Evolutionary conservation across 371 early-diverging fungal genomes (phyloP).

Genomic region (Mucor circinelloides): DNA sequence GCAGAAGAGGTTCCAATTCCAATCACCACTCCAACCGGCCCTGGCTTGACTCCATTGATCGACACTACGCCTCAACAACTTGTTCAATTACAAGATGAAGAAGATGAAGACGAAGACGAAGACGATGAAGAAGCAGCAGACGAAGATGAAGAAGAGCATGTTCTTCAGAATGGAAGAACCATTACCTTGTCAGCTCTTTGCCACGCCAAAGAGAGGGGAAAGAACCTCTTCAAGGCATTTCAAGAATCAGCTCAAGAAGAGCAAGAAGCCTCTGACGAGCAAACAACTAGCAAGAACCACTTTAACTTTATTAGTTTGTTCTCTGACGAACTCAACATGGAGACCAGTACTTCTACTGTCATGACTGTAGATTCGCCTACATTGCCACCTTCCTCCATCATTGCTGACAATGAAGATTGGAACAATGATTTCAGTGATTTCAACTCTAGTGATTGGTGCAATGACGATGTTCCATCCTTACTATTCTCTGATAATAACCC

Average conservation of each 20-base stretch:
- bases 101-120: background rate
- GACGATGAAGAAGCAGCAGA: background rate
- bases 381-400: slow-evolving; percentile 3
- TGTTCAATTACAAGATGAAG: background rate
- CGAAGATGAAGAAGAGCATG: background rate
- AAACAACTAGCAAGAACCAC: background rate
- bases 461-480: slow-evolving; percentile 21
- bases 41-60: background rate
- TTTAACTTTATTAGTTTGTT: slow-evolving; percentile 6
- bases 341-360: background rate
- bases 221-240: background rate
- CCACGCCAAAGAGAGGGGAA: slow-evolving; percentile 6
- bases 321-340: slow-evolving; percentile 1
- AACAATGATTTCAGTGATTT: background rate
- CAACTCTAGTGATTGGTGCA: slow-evolving; percentile 9
- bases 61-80: background rate
- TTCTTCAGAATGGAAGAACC: background rate
- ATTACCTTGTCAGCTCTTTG: slow-evolving; percentile 3
- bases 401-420: background rate
- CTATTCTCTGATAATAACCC: slow-evolving; percentile 1
- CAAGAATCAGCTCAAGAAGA: background rate
- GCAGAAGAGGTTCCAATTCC: background rate
- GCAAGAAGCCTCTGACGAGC: background rate
- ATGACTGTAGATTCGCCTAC: background rate
- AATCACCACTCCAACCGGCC: background rate